These are phyloP conservation scores for Rugonectria rugulosa DNA, from an alignment of 2,329 filamentous ascomycete genomes.

Conservation along the genomic window DNA sequence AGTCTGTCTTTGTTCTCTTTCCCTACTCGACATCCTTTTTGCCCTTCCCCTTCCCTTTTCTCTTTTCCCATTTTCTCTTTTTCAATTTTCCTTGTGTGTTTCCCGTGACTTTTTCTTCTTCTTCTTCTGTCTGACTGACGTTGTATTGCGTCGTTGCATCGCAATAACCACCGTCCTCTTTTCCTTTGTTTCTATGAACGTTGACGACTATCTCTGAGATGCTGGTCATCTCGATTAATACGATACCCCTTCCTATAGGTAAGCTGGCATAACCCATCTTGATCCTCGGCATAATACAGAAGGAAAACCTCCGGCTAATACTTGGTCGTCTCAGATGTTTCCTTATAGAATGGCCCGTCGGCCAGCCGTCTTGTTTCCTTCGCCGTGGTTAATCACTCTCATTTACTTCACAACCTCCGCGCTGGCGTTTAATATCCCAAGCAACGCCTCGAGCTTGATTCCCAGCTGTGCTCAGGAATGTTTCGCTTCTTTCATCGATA, in stretches of 20 bases:
- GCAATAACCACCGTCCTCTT: conserved; percentile 14
- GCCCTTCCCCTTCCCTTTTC: conserved; percentile 2
- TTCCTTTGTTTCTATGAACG: conserved; percentile 31
- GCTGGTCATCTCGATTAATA: conserved; percentile 45
- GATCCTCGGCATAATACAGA: too few species aligned
- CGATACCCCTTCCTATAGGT: conserved; percentile 37
- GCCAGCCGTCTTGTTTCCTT: conserved; percentile 38
- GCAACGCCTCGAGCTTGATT: conserved; percentile 53
- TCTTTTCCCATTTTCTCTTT: conserved; percentile 12
- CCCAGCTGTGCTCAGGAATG: conserved; percentile 68
- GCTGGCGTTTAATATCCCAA: conserved; percentile 43
- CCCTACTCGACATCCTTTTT: conserved; percentile 9
- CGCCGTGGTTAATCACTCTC: conserved; percentile 44
- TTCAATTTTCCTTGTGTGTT: conserved; percentile 16
- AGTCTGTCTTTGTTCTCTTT: not conserved
- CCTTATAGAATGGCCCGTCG: conserved; percentile 52
- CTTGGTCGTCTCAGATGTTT: conserved; percentile 46
- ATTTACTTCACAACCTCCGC: conserved; percentile 36
- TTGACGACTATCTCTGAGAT: conserved; percentile 45
- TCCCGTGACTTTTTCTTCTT: conserved; percentile 22
- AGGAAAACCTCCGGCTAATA: too few species aligned
- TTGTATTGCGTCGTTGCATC: conserved; percentile 8
- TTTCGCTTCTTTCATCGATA: conserved; percentile 67
- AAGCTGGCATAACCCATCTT: conserved; percentile 7
- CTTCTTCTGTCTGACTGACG: conserved; percentile 8